These are phyloP conservation scores for Colletotrichum sp. DNA, from an alignment of 2,329 filamentous ascomycete genomes.

Conservation along the genomic window DNA sequence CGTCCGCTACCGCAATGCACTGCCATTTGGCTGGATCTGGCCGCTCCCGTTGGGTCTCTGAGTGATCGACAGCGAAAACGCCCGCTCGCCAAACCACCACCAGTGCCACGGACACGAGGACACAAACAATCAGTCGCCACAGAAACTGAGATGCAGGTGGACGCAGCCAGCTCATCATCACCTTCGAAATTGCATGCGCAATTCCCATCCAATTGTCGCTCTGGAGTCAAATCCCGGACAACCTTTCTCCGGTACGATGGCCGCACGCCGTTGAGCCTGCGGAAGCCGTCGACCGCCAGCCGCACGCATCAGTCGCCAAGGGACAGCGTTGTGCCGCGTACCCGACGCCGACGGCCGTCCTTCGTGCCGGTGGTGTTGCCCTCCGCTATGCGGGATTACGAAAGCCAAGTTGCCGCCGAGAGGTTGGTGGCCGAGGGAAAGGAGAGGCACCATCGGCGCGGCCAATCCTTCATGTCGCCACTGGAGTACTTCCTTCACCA, in stretches of 20 bases:
- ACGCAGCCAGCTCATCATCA: not conserved
- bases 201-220: not conserved
- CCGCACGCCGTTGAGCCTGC: not conserved
- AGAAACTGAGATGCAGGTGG: not conserved
- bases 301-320: not conserved
- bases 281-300: constrained; percentile 4
- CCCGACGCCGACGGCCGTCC: constrained; percentile 2
- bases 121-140: not conserved
- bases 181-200: not conserved
- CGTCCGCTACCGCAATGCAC: not conserved
- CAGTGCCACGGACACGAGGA: not conserved
- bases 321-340: not conserved
- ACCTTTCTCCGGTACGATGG: not conserved
- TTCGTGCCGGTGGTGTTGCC: not conserved
- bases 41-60: not conserved
- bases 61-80: not conserved
- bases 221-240: not conserved
- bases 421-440: not conserved
- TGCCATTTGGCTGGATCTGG: not conserved
- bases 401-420: not conserved
- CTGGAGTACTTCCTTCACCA: not conserved
- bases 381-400: not conserved
- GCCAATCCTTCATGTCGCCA: not conserved
- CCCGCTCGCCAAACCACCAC: not conserved
- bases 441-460: not conserved